A percentile compares a stretch with the other conserved stretches of the same genome.
These are phyloP conservation scores for Jaenimonas drosophilae DNA, from an alignment of 208 protist genomes.

Conservation along the genomic window DNA sequence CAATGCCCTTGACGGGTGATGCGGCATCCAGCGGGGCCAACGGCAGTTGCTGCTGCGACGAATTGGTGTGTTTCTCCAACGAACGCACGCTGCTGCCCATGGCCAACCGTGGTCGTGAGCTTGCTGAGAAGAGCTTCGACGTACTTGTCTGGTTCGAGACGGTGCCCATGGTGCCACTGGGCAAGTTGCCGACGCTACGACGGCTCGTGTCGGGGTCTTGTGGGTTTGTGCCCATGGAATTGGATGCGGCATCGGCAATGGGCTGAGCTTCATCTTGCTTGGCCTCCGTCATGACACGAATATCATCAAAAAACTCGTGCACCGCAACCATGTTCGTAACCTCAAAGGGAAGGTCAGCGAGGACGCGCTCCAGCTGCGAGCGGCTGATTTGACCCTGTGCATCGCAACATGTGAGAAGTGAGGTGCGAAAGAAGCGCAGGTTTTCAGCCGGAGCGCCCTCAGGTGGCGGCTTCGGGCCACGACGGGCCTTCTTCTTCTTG, in stretches of 20 bases:
- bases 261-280: conserved; percentile 11
- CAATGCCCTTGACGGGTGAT: too few species aligned
- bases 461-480: conserved; percentile 1
- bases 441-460: conserved; percentile 31
- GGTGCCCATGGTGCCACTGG: too few species aligned
- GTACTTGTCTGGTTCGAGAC: too few species aligned
- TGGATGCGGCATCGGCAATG: background rate
- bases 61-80: too few species aligned
- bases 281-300: conserved; percentile 16
- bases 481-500: conserved; percentile 4
- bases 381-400: conserved; percentile 27
- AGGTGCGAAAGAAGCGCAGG: conserved; percentile 22
- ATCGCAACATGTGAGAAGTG: conserved; percentile 29
- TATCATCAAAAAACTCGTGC: conserved; percentile 8
- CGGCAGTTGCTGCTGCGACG: too few species aligned
- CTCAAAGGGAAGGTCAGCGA: conserved; percentile 40
- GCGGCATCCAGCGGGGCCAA: too few species aligned
- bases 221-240: background rate
- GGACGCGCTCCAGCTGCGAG: conserved; percentile 18
- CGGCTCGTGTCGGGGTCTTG: background rate
- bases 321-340: conserved; percentile 21
- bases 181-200: too few species aligned
- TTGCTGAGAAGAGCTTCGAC: too few species aligned
- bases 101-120: too few species aligned
- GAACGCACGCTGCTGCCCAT: too few species aligned